phyloP scores from a whole-genome alignment of 1,139 yeast genomes.

The Spencermartinsiella ligniputridi region DNA sequence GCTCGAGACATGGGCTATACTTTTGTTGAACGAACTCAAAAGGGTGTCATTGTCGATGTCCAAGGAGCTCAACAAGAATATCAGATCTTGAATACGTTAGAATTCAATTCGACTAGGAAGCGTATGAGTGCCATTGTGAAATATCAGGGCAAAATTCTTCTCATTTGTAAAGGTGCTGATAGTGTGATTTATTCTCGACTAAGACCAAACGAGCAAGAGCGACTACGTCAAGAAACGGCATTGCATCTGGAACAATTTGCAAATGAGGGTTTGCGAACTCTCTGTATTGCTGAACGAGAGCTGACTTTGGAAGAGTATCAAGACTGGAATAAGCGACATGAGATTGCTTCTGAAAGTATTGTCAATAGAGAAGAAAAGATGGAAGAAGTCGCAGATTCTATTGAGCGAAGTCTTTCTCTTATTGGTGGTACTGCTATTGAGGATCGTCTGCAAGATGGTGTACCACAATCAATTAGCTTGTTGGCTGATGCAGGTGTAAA shows the following conservation, averaged over 20 bases:
- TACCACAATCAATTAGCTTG: constrained; percentile 85
- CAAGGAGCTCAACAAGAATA: constrained; percentile 72
- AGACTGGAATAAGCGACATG: constrained; percentile 67
- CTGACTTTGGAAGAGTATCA: constrained; percentile 56
- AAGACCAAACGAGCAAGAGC: constrained; percentile 48
- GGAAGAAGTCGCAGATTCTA: constrained; percentile 73
- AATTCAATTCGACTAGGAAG: constrained; percentile 88
- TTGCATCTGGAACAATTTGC: constrained; percentile 88
- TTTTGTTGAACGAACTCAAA: constrained; percentile 69
- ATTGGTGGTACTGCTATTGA: constrained; percentile 98
- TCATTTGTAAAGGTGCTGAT: constrained; percentile 93
- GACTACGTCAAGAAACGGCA: constrained; percentile 63
- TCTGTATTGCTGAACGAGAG: constrained; percentile 85
- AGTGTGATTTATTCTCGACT: constrained; percentile 80
- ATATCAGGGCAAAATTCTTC: constrained; percentile 48
- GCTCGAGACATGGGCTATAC: constrained; percentile 91
- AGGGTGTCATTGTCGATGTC: constrained; percentile 61
- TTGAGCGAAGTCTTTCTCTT: constrained; percentile 67
- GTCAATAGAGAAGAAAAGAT: constrained; percentile 73
- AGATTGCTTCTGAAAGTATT: constrained; percentile 66
- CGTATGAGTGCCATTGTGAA: constrained; percentile 92
- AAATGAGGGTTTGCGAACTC: constrained; percentile 92
- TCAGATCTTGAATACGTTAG: constrained; percentile 71
- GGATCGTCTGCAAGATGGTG: constrained; percentile 93
- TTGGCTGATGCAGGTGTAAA: constrained; percentile 90